Conservation (phyloP, 2,329 filamentous ascomycete genomes). For the Cercospora sp. region DNA sequence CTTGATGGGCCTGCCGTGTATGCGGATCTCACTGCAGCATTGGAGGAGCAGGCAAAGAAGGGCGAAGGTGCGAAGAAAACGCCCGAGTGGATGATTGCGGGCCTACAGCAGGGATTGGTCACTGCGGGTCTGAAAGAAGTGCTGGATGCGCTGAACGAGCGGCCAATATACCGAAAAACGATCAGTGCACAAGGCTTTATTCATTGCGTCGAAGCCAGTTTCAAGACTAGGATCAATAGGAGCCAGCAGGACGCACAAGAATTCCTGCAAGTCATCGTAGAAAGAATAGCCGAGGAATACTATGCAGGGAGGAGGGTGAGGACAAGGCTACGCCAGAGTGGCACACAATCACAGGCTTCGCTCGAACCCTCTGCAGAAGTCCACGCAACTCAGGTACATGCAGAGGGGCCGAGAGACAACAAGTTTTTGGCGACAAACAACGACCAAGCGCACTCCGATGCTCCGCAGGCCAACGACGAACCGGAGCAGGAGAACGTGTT, state of each 20-base stretch:
- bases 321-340: conserved; percentile 49
- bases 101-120: conserved; percentile 76
- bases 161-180: conserved; percentile 89
- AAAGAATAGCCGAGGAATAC: conserved; percentile 91
- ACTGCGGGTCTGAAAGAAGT: conserved; percentile 89
- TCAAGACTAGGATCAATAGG: conserved; percentile 84
- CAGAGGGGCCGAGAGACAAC: conserved; percentile 22
- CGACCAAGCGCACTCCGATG: conserved; percentile 22
- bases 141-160: conserved; percentile 86
- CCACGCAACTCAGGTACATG: not conserved
- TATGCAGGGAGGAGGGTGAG: conserved; percentile 78
- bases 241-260: conserved; percentile 98
- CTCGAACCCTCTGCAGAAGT: not conserved
- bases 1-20: conserved; percentile 80
- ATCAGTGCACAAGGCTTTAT: conserved; percentile 88
- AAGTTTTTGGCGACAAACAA: conserved; percentile 14
- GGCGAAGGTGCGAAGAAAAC: conserved; percentile 43
- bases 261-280: conserved; percentile 89
- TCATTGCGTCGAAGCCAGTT: conserved; percentile 77
- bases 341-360: not conserved
- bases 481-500: conserved; percentile 65
- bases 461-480: conserved; percentile 33
- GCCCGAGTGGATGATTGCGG: conserved; percentile 52
- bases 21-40: conserved; percentile 54
- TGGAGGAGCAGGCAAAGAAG: conserved; percentile 62